These are phyloP conservation scores for Deinandra increscens DNA, from an alignment of 129 eudicot genomes.

Conservation along the genomic window DNA sequence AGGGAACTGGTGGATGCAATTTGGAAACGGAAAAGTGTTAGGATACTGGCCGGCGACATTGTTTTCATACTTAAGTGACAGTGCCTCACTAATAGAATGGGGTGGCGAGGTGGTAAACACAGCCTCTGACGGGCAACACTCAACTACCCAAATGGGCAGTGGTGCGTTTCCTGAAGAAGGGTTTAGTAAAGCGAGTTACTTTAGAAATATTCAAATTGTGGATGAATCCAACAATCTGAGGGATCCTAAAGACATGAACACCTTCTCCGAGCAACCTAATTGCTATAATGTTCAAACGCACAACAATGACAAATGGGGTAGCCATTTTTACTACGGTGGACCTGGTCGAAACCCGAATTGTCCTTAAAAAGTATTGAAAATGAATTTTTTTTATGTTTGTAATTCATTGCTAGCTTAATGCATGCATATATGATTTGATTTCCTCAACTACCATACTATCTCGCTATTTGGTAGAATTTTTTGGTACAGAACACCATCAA, in stretches of 20 bases:
- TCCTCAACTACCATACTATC: not conserved
- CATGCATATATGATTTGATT: too few species aligned
- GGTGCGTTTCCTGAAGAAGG: slow-evolving; percentile 88
- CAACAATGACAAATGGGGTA: slow-evolving; percentile 63
- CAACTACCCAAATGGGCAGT: slow-evolving; percentile 90
- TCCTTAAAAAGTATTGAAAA: slow-evolving; percentile 32
- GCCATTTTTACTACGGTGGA: slow-evolving; percentile 76
- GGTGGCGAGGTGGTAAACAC: slow-evolving; percentile 90
- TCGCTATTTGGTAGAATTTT: not conserved
- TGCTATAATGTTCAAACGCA: slow-evolving; percentile 63
- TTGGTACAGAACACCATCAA: too few species aligned
- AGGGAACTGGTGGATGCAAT: slow-evolving; percentile 94
- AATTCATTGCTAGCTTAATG: too few species aligned
- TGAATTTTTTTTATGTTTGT: too few species aligned
- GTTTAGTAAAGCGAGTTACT: slow-evolving; percentile 65
- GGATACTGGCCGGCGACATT: slow-evolving; percentile 80
- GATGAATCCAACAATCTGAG: slow-evolving; percentile 63
- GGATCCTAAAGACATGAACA: slow-evolving; percentile 49
- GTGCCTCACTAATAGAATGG: slow-evolving; percentile 80
- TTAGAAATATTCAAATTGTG: slow-evolving; percentile 60
- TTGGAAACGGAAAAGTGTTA: slow-evolving; percentile 66
- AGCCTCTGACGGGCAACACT: slow-evolving; percentile 68
- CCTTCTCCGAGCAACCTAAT: slow-evolving; percentile 68
- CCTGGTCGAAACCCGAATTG: slow-evolving; percentile 77
- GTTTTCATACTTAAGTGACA: slow-evolving; percentile 57